phyloP scores from a whole-genome alignment of 2,329 filamentous ascomycete species.

The Shiraia bambusicola region DNA sequence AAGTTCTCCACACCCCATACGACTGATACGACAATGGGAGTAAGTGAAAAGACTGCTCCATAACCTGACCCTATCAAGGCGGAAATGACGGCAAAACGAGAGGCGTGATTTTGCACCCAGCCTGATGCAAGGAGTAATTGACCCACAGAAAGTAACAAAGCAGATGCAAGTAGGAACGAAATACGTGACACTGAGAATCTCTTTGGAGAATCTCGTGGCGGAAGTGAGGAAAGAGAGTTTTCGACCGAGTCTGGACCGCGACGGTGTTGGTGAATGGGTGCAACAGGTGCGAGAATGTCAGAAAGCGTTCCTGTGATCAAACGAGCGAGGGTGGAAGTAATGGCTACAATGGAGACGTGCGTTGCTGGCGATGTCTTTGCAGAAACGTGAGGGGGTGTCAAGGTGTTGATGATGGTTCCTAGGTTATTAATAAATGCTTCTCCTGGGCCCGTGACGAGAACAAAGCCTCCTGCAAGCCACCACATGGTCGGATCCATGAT shows the following conservation, averaged over 20 bases:
- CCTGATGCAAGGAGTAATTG: constrained; percentile 78
- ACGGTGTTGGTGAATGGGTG: constrained; percentile 59
- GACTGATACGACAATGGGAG: constrained; percentile 90
- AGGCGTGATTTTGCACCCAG: constrained; percentile 68
- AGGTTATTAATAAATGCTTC: constrained; percentile 98
- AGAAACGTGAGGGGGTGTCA: constrained; percentile 65
- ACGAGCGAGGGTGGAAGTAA: constrained; percentile 87
- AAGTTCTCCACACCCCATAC: constrained; percentile 99
- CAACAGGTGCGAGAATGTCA: constrained; percentile 72
- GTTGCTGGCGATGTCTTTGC: constrained; percentile 69
- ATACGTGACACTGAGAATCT: constrained; percentile 72
- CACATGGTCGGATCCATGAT: constrained; percentile 92
- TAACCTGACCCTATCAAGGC: constrained; percentile 86
- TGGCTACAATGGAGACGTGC: constrained; percentile 88
- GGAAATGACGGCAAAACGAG: constrained; percentile 84
- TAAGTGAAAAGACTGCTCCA: constrained; percentile 84
- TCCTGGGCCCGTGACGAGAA: constrained; percentile 90
- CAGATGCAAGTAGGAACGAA: constrained; percentile 74
- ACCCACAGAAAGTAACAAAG: constrained; percentile 79
- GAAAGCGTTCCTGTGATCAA: constrained; percentile 87
- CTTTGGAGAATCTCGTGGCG: constrained; percentile 18
- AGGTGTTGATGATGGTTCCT: constrained; percentile 86
- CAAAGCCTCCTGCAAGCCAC: constrained; percentile 87
- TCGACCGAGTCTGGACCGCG: constrained; percentile 48
- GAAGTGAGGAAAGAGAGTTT: constrained; percentile 44